These are phyloP conservation scores for Colletotrichum godetiae DNA, from an alignment of 2,329 filamentous ascomycete species.

Conservation along the genomic window DNA sequence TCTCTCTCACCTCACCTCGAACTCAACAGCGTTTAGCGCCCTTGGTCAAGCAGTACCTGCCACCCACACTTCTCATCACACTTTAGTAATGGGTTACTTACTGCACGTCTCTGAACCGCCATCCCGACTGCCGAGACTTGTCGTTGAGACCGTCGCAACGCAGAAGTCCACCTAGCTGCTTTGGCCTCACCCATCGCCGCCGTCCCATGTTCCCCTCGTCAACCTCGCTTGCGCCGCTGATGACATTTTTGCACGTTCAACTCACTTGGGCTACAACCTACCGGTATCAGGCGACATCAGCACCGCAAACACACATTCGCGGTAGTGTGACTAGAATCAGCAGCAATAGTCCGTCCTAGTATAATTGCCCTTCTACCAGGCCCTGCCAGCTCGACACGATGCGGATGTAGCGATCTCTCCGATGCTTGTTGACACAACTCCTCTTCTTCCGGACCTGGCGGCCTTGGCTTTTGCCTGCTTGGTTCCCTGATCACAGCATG, in stretches of 20 bases:
- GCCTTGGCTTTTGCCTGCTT: background rate
- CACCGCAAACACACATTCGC: background rate
- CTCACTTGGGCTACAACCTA: background rate
- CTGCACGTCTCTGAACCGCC: background rate
- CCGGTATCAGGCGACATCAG: background rate
- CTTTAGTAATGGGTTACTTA: background rate
- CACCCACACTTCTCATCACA: background rate
- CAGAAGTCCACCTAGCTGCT: conserved; percentile 2
- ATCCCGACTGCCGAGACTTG: conserved; percentile 13
- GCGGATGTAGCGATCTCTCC: conserved; percentile 8
- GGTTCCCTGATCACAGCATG: background rate
- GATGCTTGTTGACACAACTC: background rate
- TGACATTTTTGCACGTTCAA: conserved; percentile 3
- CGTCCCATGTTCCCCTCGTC: background rate
- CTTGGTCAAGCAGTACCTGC: background rate
- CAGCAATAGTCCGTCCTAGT: conserved; percentile 21
- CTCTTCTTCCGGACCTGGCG: background rate
- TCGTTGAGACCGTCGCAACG: background rate
- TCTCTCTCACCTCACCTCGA: background rate
- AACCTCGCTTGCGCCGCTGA: conserved; percentile 17
- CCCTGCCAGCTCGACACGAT: conserved; percentile 7
- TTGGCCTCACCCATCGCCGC: conserved; percentile 17
- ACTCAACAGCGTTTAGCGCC: background rate
- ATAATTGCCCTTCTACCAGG: conserved; percentile 9
- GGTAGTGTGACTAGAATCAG: conserved; percentile 26